Base-by-base conservation (phyloP, 768 basidiomycete species). In the Mycena alexandri region DNA sequence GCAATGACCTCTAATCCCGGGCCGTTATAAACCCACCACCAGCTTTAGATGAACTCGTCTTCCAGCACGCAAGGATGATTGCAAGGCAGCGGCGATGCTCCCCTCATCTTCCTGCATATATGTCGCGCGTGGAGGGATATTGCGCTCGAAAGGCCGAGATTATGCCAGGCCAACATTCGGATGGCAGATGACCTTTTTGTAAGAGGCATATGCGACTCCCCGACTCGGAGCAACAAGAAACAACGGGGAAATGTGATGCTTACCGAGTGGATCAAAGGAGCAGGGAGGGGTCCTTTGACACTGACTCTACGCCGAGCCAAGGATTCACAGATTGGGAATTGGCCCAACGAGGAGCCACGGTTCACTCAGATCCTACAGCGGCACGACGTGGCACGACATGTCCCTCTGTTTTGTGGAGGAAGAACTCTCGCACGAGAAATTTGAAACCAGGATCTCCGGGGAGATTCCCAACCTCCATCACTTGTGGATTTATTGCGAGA, bases 61-160 rank as follows among this genome's bases (percentile, higher is more conserved):
- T n/a, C n/a, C n/a, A n/a, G n/a, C n/a, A n/a, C n/a, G n/a, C n/a
- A n/a, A n/a, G n/a, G n/a, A n/a, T n/a, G n/a, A n/a, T n/a, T n/a
- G n/a, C n/a, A n/a, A n/a, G n/a, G n/a, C n/a, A n/a, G n/a, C n/a
- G n/a, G n/a, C 12, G 29, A 59, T 48, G 29, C 57, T 16, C 57
- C 57, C 16, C 34, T 46, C 12, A 2, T 62, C 13, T 47, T 62
- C 3, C 33, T 53, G 9, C 29, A 36, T n/a, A 36, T 62, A 13
- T 62, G 61, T 11, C 24, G 52, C 29, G 8, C 13, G 6, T 62
- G 61, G 61, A 53, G 52, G 13, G 10, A 36, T 13, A 42, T 62
- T 17, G 52, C 52, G 42, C 25, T 53, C n/a, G 21, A 19, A 7
- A 62, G 51, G 10, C 42, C 50, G 19, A 24, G 43, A 13, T 21